These are phyloP conservation scores for Phytomonas serpens DNA, from an alignment of 208 protist species.

Conservation along the genomic window DNA sequence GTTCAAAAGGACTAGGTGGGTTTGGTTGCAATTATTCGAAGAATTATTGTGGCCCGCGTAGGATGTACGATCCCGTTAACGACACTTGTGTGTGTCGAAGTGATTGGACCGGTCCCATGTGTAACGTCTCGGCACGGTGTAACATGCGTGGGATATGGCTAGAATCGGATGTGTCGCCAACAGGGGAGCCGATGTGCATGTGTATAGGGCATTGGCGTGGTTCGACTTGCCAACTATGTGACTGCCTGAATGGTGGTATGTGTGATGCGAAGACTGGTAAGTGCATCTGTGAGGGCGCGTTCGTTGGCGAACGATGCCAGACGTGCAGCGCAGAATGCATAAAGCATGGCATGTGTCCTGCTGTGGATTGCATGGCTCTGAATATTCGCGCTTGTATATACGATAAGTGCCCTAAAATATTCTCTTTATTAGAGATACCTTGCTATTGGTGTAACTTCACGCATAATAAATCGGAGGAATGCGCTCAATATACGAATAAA, in stretches of 20 bases:
- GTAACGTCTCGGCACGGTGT: constrained; percentile 14
- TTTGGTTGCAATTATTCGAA: constrained; percentile 12
- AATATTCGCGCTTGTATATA: constrained; percentile 37
- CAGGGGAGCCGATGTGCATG: constrained; percentile 23
- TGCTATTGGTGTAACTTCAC: constrained; percentile 16
- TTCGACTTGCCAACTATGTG: constrained; percentile 32
- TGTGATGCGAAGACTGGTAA: constrained; percentile 21
- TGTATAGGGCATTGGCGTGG: constrained; percentile 43
- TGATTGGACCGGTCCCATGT: constrained; percentile 14
- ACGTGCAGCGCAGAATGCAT: constrained; percentile 28
- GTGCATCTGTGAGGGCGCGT: constrained; percentile 33
- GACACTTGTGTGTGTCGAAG: constrained; percentile 14
- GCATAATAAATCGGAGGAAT: not conserved
- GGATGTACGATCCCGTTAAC: constrained; percentile 6
- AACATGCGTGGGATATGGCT: constrained; percentile 23
- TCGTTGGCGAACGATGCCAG: constrained; percentile 33
- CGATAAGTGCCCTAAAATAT: constrained; percentile 17
- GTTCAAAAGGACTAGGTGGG: constrained; percentile 13
- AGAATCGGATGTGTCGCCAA: constrained; percentile 22
- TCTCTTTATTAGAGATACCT: constrained; percentile 10
- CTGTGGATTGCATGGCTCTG: constrained; percentile 13
- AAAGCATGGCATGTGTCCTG: constrained; percentile 23
- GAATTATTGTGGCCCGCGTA: constrained; percentile 17
- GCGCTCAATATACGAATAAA: constrained; percentile 3
- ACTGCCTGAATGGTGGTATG: constrained; percentile 43